Conservation (phyloP, 352 stramenopile genomes). For the Globisporangium viniferum region DNA sequence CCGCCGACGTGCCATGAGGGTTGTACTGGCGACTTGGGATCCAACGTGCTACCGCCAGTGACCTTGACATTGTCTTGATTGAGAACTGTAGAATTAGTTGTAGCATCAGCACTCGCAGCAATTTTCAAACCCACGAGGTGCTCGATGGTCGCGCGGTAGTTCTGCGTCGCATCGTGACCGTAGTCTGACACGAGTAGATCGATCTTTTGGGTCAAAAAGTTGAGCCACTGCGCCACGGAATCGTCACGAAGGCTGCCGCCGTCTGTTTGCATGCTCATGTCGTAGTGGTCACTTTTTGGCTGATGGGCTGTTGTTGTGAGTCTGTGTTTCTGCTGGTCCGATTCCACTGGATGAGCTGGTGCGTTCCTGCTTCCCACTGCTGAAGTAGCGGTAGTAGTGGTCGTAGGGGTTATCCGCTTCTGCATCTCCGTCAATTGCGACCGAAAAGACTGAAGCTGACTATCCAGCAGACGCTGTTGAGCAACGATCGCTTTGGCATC, state of each 20-base stretch:
- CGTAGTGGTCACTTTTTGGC: neutral
- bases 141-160: conserved; percentile 20
- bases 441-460: conserved; percentile 40
- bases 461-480: conserved; percentile 34
- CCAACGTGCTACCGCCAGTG: neutral
- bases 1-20: conserved; percentile 39
- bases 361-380: neutral
- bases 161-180: conserved; percentile 31
- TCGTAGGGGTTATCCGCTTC: conserved; percentile 25
- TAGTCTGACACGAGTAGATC: conserved; percentile 33
- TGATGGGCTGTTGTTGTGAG: neutral
- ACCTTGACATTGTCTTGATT: neutral
- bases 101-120: neutral
- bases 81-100: neutral
- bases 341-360: neutral
- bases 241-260: conserved; percentile 19
- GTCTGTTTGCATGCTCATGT: conserved; percentile 25
- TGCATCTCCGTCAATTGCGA: conserved; percentile 45
- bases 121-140: conserved; percentile 18
- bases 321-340: neutral
- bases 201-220: conserved; percentile 45
- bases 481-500: conserved; percentile 15
- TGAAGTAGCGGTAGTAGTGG: neutral
- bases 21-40: neutral
- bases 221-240: conserved; percentile 40